A percentile compares a stretch with the other conserved stretches of the same genome.
These are phyloP conservation scores for Andrographis paniculata DNA, from an alignment of 305 asterid genomes.

Conservation along the genomic window DNA sequence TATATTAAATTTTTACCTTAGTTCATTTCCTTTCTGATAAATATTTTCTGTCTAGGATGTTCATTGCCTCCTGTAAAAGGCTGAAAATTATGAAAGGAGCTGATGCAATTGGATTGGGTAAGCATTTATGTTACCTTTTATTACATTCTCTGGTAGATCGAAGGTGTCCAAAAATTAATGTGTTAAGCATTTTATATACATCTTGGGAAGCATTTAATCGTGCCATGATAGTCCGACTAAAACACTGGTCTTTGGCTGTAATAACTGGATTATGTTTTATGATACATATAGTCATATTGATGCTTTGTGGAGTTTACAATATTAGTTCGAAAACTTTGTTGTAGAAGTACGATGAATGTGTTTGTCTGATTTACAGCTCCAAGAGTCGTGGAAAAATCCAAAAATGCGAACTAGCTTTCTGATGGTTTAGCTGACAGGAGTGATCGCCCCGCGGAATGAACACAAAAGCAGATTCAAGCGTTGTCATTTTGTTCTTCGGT, in stretches of 20 bases:
- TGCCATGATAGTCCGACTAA: background rate
- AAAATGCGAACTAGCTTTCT: slow-evolving; percentile 41
- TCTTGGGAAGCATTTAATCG: no score
- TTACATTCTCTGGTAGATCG: no score
- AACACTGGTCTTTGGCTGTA: background rate
- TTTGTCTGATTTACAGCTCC: slow-evolving; percentile 43
- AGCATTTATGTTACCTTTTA: background rate
- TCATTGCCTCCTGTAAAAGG: slow-evolving; percentile 75
- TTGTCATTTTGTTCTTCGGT: background rate
- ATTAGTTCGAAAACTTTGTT: no score
- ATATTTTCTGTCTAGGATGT: slow-evolving; percentile 43
- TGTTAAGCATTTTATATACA: no score
- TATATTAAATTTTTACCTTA: no score
- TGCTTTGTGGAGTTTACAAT: no score
- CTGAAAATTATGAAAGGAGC: slow-evolving; percentile 82
- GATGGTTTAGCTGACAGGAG: slow-evolving; percentile 17
- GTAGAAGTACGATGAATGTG: no score
- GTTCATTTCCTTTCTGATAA: slow-evolving; percentile 4
- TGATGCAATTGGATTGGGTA: slow-evolving; percentile 86
- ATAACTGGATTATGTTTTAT: no score
- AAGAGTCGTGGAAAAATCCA: slow-evolving; percentile 53
- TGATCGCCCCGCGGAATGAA: background rate
- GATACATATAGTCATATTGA: no score
- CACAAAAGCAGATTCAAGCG: no score
- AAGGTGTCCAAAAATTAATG: no score